phyloP scores from a whole-genome alignment of 768 basidiomycete genomes.

The Lepiota venenata region DNA sequence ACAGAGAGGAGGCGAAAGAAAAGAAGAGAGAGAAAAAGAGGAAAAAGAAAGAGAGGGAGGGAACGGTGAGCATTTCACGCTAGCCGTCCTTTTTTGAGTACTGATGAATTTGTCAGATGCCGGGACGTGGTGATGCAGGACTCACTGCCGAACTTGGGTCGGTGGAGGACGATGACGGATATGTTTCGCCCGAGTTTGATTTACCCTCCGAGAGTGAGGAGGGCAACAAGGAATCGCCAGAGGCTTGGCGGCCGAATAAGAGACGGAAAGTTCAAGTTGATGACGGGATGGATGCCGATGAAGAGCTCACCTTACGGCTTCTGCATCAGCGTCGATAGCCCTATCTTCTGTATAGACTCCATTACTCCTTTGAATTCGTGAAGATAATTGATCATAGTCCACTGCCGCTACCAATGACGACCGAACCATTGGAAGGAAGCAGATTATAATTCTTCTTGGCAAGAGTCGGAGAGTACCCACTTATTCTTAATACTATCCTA shows the following conservation, averaged over 20 bases:
- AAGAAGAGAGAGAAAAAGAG: constrained; percentile 92
- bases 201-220: constrained; percentile 34
- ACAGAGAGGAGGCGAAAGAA: constrained; percentile 81
- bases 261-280: constrained; percentile 9
- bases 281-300: constrained; percentile 30
- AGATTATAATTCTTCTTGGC: no score
- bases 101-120: constrained; percentile 20
- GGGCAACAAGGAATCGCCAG: constrained; percentile 22
- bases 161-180: constrained; percentile 55
- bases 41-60: constrained; percentile 81
- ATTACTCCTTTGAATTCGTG: background rate
- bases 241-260: constrained; percentile 13
- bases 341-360: no score
- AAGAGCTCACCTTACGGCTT: constrained; percentile 60
- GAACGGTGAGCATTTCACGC: constrained; percentile 30
- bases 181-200: constrained; percentile 70
- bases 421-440: no score
- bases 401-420: no score
- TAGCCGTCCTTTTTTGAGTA: constrained; percentile 10
- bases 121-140: constrained; percentile 25
- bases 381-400: no score
- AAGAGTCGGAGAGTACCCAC: no score
- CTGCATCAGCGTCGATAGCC: constrained; percentile 22
- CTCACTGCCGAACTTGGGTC: constrained; percentile 31
- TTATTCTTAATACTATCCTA: no score